Evolutionary conservation across 2,329 filamentous ascomycete genomes (phyloP), one percentile per base, ranked within the genome.

Genomic region (Sclerotinia trifoliorum): DNA sequence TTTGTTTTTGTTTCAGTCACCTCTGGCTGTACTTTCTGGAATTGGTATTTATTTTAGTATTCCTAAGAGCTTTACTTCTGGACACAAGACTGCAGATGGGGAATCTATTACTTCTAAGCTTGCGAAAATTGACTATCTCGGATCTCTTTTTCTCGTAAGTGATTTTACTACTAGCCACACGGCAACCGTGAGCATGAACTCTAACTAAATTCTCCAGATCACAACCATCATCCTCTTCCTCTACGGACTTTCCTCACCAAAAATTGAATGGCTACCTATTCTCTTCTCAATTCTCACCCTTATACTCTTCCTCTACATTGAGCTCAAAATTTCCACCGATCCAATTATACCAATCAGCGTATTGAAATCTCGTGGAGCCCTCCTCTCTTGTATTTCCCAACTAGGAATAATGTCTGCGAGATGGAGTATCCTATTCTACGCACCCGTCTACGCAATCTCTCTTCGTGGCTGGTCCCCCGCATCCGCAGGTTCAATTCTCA

Each of bases 361-460:
- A 1, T 84, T 96, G 39, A 85, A 83, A 64, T 92, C 89, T 15
- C 85, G 89, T 39, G 89, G 88, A 42, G 87, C 91, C 0, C 81
- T 94, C 4, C 79, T 94, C 29, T 90, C 90, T 1, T 94, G 92
- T 75, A 75, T 94, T 29, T 85, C 89, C 1, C 91, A 93, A 62
- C 83, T 94, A 0, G 88, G 90, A 26, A 85, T 93, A 77, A 94
- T 96, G 91, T 88, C 91, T 76, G 85, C 90, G 2, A 88, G 93
- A 68, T 96, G 92, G 92, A 84, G 84, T 8, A 84, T 96, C 2
- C 82, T 96, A 10, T 95, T 93, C 81, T 96, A 93, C 79, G 85
- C 89, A 0, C 92, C 93, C 0, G 87, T 93, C 55, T 94, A 92
- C 74, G 90, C 91, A 46, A 87, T 95, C 68, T 90, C 91, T 4